Evolutionary conservation across 257 asterid genomes (phyloP), one percentile per base, ranked within the genome.

Genomic region (Plantago ovata): DNA sequence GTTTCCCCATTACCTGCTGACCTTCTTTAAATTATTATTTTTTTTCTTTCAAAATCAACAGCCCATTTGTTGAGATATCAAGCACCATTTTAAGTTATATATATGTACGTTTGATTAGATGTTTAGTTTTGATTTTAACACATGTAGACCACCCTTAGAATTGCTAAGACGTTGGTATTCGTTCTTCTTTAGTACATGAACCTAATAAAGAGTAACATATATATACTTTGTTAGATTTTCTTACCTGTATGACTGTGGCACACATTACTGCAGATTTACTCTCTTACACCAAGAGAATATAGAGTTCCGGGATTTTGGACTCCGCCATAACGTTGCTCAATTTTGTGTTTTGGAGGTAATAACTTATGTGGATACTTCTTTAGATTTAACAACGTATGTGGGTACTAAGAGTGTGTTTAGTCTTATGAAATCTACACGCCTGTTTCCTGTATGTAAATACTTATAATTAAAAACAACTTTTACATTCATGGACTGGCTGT

Each of bases 241-340:
- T 32, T 55, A 13, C 68, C 53, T 51, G 6, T 50, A 58, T 54
- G 13, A 38, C 12, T 48, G 60, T 54, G 38, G 42, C 33, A 13
- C 55, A 58, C 43, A 60, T 45, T 58, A 32, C 58, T 66, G 58
- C 79, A 89, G 96, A 62, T 82, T 81, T 68, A 73, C 90, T 56
- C 81, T 90, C 63, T 36, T 84, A 81, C 95, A 82, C 61, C 85
- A 90, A 76, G 96, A 90, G 63, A 81, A 62, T 76, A 79, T 87
- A 67, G 89, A 87, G 73, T 90, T 86, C 75, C 70, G 79, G 79
- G 75, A 64, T 65, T 87, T 72, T 82, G 94, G 93, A 61, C 96
- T 90, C 48, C 85, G 94, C 50, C 60, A 87, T 77, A 90, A 90
- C 61, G 92, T 87, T 69, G 89, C 91, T 62, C 96, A 87, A 69